phyloP scores from a whole-genome alignment of 495 filamentous ascomycete species.

The Podospora australis region DNA sequence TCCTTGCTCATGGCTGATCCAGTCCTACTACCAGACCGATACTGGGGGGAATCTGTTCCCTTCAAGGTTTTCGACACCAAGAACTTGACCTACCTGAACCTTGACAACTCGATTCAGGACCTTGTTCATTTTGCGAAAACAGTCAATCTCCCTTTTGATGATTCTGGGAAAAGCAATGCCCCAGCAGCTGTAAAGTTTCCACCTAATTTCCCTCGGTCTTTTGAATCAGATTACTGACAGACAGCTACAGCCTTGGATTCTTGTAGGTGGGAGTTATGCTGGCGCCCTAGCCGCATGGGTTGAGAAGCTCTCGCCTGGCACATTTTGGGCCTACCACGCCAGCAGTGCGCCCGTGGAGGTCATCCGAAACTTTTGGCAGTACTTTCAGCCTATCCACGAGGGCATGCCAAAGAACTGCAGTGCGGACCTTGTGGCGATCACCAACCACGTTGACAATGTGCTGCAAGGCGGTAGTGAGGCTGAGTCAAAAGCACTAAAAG shows the following conservation, averaged over 20 bases:
- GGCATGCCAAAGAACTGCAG: constrained; percentile 60
- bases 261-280: constrained; percentile 55
- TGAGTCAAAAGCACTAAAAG: constrained; percentile 46
- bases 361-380: constrained; percentile 57
- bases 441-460: constrained; percentile 50
- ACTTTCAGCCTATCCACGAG: constrained; percentile 52
- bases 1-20: too few relatives aligned
- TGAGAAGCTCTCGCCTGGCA: constrained; percentile 49
- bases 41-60: constrained; percentile 55
- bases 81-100: constrained; percentile 53
- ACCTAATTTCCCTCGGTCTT: neutral
- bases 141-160: constrained; percentile 52
- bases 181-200: constrained; percentile 42
- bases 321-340: constrained; percentile 62
- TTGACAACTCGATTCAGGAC: constrained; percentile 53
- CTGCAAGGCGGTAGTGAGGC: constrained; percentile 31
- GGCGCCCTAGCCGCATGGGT: constrained; percentile 59
- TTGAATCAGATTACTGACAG: too few relatives aligned
- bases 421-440: constrained; percentile 45
- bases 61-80: constrained; percentile 46
- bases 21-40: constrained; percentile 38
- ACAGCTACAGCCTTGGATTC: constrained; percentile 49
- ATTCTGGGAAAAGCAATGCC: constrained; percentile 43
- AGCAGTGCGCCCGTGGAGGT: constrained; percentile 56
- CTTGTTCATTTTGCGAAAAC: constrained; percentile 54